These are phyloP conservation scores for Trichaptum fuscoviolaceum DNA, from an alignment of 768 basidiomycete genomes.

Conservation along the genomic window DNA sequence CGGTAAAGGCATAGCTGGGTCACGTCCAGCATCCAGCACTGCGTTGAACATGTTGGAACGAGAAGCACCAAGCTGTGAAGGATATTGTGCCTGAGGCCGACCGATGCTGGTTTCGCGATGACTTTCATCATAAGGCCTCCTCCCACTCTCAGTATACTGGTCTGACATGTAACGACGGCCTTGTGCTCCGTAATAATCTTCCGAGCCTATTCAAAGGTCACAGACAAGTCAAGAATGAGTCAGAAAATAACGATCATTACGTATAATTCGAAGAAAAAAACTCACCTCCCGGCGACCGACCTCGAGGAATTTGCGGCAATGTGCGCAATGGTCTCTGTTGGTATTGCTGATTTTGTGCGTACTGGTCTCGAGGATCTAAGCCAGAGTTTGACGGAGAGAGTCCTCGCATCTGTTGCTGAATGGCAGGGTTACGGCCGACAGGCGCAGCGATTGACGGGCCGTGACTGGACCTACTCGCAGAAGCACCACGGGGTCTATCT, in stretches of 20 bases:
- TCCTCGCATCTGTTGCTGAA: conserved; percentile 8
- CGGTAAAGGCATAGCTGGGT: conserved; percentile 31
- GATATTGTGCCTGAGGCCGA: conserved; percentile 51
- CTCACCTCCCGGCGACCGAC: conserved; percentile 39
- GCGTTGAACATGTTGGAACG: conserved; percentile 85
- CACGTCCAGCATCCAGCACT: conserved; percentile 68
- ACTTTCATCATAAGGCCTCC: conserved; percentile 49
- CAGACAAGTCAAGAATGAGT: conserved; percentile 14
- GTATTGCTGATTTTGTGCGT: conserved; percentile 24
- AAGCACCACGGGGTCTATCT: background rate
- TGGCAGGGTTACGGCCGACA: background rate
- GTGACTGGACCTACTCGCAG: conserved; percentile 2
- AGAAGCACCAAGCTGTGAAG: conserved; percentile 42
- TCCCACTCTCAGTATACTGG: conserved; percentile 41
- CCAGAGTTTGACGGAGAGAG: conserved; percentile 10
- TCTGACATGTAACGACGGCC: conserved; percentile 51
- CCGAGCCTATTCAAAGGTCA: conserved; percentile 11
- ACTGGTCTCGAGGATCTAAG: conserved; percentile 11
- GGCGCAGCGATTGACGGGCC: conserved; percentile 11
- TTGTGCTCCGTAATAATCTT: conserved; percentile 35
- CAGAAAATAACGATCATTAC: conserved; percentile 29
- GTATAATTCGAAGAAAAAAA: conserved; percentile 16
- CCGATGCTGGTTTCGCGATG: conserved; percentile 30
- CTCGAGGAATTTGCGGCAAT: conserved; percentile 46
- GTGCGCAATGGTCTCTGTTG: conserved; percentile 56